Evolutionary conservation across 495 filamentous ascomycete genomes (phyloP).

Genomic region (Lepraria neglecta): DNA sequence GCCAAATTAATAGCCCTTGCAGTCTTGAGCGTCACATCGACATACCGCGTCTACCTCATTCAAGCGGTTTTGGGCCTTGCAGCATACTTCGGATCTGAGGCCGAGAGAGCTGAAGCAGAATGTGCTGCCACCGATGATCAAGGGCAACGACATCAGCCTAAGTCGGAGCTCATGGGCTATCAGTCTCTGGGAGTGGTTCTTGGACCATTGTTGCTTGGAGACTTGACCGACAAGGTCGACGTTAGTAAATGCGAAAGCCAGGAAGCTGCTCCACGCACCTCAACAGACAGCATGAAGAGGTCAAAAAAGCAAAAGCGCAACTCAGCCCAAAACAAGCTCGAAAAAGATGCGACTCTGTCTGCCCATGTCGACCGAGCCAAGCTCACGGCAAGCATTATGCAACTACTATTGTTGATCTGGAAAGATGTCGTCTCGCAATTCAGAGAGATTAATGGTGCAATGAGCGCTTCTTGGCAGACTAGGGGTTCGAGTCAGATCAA

Average conservation of each 20-base stretch:
- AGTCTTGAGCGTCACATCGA: conserved; percentile 49
- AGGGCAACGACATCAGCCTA: conserved; percentile 22
- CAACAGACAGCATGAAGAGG: conserved; percentile 34
- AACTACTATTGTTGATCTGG: conserved; percentile 56
- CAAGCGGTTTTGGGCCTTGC: conserved; percentile 61
- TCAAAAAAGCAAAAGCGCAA: conserved; percentile 27
- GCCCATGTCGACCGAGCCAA: conserved; percentile 42
- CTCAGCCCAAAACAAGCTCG: conserved; percentile 20
- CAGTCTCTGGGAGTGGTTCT: conserved; percentile 57
- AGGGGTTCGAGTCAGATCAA: conserved; percentile 7
- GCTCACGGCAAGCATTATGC: conserved; percentile 48
- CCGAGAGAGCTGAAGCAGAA: conserved; percentile 34
- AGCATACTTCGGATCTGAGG: conserved; percentile 47
- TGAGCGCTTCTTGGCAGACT: background rate
- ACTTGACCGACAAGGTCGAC: conserved; percentile 44
- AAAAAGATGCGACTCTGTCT: conserved; percentile 18
- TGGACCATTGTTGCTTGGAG: conserved; percentile 56
- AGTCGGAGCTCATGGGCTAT: conserved; percentile 51
- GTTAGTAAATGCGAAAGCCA: conserved; percentile 32
- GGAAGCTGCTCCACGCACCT: conserved; percentile 34
- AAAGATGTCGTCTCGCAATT: conserved; percentile 49
- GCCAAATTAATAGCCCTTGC: conserved; percentile 60
- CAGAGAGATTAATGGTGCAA: conserved; percentile 13
- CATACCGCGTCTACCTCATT: conserved; percentile 55
- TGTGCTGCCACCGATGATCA: conserved; percentile 21